These are phyloP conservation scores for Groenewaldozyma auringiensis DNA, from an alignment of 1,139 yeast genomes.

Conservation along the genomic window DNA sequence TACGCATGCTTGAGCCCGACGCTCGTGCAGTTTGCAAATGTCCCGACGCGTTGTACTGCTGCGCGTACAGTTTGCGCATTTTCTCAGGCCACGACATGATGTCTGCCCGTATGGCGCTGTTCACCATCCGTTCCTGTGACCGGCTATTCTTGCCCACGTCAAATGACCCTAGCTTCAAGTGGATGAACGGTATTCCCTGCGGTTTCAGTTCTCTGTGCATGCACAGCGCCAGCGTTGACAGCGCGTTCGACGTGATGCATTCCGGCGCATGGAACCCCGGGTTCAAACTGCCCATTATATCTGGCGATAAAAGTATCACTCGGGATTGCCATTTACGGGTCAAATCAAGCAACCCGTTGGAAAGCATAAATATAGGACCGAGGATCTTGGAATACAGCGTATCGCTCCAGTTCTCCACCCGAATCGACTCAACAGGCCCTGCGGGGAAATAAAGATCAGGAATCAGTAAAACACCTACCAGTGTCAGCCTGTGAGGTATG, in stretches of 20 bases:
- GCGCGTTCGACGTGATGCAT: conserved; percentile 31
- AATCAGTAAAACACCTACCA: conserved; percentile 54
- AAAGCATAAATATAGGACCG: conserved; percentile 45
- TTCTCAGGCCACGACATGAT: conserved; percentile 36
- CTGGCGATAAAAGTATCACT: conserved; percentile 32
- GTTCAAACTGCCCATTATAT: conserved; percentile 32
- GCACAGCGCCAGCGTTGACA: conserved; percentile 32
- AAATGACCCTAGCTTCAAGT: conserved; percentile 34
- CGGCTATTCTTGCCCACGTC: conserved; percentile 21
- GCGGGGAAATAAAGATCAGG: conserved; percentile 61
- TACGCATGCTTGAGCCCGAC: conserved; percentile 29
- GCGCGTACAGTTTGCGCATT: conserved; percentile 32
- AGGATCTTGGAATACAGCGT: conserved; percentile 40
- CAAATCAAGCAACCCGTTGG: conserved; percentile 52
- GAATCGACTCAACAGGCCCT: conserved; percentile 59
- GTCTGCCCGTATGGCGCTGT: conserved; percentile 33
- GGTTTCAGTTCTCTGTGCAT: conserved; percentile 33
- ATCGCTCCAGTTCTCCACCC: conserved; percentile 46
- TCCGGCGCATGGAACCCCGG: conserved; percentile 39
- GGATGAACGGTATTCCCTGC: conserved; percentile 22
- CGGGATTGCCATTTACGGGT: conserved; percentile 42
- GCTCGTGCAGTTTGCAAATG: conserved; percentile 27
- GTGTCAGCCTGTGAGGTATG: conserved; percentile 42
- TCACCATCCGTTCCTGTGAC: conserved; percentile 27
- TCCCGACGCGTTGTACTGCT: conserved; percentile 28